These are phyloP conservation scores for Kalmusia sp. DNA, from an alignment of 2,329 filamentous ascomycete genomes.

Conservation along the genomic window DNA sequence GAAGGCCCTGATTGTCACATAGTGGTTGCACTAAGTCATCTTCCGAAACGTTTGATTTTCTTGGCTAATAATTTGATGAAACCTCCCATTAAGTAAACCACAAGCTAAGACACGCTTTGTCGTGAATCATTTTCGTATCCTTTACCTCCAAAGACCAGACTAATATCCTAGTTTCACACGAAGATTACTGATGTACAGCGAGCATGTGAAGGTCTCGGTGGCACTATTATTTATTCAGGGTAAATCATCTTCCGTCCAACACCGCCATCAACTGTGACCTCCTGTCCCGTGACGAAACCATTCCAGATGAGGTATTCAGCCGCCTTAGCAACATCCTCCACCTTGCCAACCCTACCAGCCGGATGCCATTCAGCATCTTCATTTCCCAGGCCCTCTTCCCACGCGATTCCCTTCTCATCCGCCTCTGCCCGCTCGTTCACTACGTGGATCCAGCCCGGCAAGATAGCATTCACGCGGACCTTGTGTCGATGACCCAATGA, in stretches of 20 bases:
- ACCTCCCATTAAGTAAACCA: too few species aligned
- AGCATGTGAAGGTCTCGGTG: background rate
- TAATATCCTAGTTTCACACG: too few species aligned
- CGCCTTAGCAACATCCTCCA: constrained; percentile 54
- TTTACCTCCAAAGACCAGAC: too few species aligned
- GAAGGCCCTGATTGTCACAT: too few species aligned
- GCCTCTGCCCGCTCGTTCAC: constrained; percentile 50
- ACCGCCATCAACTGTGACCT: constrained; percentile 56
- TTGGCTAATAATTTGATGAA: too few species aligned
- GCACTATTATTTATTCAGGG: constrained; percentile 22
- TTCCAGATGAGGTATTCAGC: constrained; percentile 50
- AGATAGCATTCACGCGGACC: constrained; percentile 57
- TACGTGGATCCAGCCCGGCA: constrained; percentile 62
- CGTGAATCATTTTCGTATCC: too few species aligned
- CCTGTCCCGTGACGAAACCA: constrained; percentile 54
- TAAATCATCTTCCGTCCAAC: constrained; percentile 56
- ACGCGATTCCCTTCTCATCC: constrained; percentile 50
- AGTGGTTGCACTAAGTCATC: too few species aligned
- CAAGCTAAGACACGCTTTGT: too few species aligned
- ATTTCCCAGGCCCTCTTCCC: constrained; percentile 56
- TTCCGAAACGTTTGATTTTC: too few species aligned
- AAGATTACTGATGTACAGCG: background rate
- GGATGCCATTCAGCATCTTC: constrained; percentile 59
- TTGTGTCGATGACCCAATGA: constrained; percentile 52
- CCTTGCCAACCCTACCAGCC: constrained; percentile 58